phyloP scores from a whole-genome alignment of 257 asterid species.

The Salvia rosmarinus region DNA sequence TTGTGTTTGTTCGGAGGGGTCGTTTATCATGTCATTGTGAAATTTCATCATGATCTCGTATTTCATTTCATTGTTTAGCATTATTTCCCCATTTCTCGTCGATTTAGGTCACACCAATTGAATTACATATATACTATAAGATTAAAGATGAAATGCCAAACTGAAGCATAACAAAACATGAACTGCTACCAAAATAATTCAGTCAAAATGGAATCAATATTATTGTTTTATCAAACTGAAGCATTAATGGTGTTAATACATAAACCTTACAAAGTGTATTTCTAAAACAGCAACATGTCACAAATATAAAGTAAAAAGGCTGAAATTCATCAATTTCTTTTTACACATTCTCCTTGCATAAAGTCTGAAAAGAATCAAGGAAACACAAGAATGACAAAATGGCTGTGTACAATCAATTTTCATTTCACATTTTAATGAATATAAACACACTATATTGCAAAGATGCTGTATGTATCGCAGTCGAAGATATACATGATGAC shows the following conservation, averaged over 20 bases:
- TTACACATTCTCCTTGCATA: constrained; percentile 4
- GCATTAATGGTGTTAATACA: too few species aligned
- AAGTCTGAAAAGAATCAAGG: constrained; percentile 14
- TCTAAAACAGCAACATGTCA: not conserved
- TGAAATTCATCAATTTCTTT: not conserved
- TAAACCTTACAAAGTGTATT: too few species aligned
- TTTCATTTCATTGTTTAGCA: not conserved
- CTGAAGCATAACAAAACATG: not conserved
- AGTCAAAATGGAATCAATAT: not conserved
- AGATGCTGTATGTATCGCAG: constrained; percentile 5
- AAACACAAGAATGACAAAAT: constrained; percentile 4
- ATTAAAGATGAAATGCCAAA: too few species aligned
- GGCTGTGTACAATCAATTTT: constrained; percentile 8
- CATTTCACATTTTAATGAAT: not conserved
- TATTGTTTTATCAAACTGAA: not conserved
- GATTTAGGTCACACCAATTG: too few species aligned
- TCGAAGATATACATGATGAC: not conserved
- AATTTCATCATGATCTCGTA: not conserved
- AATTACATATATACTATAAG: too few species aligned
- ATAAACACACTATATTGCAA: constrained; percentile 10
- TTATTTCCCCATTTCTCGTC: too few species aligned
- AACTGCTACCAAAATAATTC: not conserved
- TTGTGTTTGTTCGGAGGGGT: too few species aligned
- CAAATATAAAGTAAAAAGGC: not conserved
- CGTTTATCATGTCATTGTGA: too few species aligned